phyloP scores from a whole-genome alignment of 441 rosid species.

The Lepidium campestre region DNA sequence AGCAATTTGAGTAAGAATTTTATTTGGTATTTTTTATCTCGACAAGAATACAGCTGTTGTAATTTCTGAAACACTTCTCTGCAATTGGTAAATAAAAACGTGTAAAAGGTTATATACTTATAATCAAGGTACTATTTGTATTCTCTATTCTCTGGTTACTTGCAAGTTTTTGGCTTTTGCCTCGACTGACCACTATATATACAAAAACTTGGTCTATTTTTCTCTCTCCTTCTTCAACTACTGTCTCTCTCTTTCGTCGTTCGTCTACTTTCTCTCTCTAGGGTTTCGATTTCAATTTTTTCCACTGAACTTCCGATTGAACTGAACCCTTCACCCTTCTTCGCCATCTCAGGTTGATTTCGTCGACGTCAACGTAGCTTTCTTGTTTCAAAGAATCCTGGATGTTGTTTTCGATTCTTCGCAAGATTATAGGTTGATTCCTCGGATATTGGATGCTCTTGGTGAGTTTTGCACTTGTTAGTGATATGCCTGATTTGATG shows the following conservation, averaged over 20 bases:
- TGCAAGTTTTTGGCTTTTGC: neutral
- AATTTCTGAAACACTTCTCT: neutral
- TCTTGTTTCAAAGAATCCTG: neutral
- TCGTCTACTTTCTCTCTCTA: conserved; percentile 17
- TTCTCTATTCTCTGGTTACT: neutral
- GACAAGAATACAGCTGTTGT: neutral
- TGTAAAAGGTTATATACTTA: neutral
- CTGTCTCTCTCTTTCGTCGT: neutral
- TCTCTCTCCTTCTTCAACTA: conserved; percentile 10
- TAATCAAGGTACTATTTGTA: conserved; percentile 7
- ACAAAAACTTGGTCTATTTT: neutral
- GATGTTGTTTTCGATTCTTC: neutral
- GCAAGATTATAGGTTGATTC: conserved; percentile 4
- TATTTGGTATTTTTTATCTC: neutral
- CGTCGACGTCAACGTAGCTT: conserved; percentile 1
- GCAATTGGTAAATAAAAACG: neutral
- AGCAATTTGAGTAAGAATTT: no score
- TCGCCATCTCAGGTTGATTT: conserved; percentile 10
- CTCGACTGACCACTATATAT: conserved; percentile 16
- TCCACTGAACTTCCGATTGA: conserved; percentile 20
- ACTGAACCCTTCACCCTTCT: conserved; percentile 1
- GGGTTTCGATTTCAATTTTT: conserved; percentile 27
- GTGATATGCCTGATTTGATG: neutral
- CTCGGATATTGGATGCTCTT: conserved; percentile 5
- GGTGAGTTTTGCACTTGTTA: conserved; percentile 16